Evolutionary conservation across 352 stramenopile genomes (phyloP), one percentile per base, ranked within the genome.

Genomic region (Globisporangium polare): DNA sequence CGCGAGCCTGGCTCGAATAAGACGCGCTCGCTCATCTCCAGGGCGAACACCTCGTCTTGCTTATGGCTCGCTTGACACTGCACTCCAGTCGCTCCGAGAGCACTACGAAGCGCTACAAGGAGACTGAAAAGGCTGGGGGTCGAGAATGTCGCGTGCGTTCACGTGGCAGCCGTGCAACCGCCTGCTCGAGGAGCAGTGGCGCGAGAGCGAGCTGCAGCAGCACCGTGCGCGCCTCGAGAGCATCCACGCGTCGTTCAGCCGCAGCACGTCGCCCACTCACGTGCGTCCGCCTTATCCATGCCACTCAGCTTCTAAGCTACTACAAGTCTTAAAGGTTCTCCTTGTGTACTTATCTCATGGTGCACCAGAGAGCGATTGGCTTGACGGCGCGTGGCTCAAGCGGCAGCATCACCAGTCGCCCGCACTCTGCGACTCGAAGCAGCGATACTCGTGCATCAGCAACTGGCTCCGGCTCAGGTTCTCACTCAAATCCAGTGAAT

Each of bases 161-260:
- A 68, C 74, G 0, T 86, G 76, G 78, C 81, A 66, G 51, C 56
- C 75, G 5, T 74, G 75, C 68, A 83, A 69, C 53, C 68, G 69
- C 10, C 57, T 75, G 5, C 65, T 85, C 3, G 77, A 86, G 2
- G 73, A 86, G 3, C 71, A 70, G 12, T 76, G 71, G 66, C 69
- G 69, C 37, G 75, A 75, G 39, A 58, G 58, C 53, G 64, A 79
- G 54, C 64, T 72, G 35, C 68, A 75, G 51, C 57, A 64, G 3
- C 79, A 89, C 63, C 75, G 73, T 24, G 60, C 72, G 15, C 75
- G 79, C 0, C 49, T 89, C n/a, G 69, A 80, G n/a, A 63, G 64
- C 33, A 87, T 89, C 65, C 62, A 74, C n/a, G 31, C 15, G 10
- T 10, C 24, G 10, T 10, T 37, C 3, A 45, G 22, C n/a, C 5